Base-by-base conservation (phyloP, 2,329 filamentous ascomycete genomes). In the Tolypocladium endophyticum region DNA sequence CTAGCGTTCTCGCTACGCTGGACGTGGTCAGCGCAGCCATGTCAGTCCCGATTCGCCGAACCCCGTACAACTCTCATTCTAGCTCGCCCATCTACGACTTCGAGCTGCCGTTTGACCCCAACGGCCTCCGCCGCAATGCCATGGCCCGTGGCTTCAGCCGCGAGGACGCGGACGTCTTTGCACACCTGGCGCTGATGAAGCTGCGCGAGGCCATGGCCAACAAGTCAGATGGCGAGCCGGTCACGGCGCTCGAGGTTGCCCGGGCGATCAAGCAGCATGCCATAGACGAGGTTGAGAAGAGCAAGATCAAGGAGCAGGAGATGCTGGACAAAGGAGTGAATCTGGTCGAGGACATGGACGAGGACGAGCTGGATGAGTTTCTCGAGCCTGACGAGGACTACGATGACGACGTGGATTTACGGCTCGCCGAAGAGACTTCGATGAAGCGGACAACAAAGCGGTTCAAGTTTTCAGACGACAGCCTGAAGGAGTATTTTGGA, bases 381-480 rank as follows among this genome's bases (percentile, higher is more conserved):
- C 30, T 63, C 12, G n/a, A 47, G 16, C 18, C 47, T 30, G 25
- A 16, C 14, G 53, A 58, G 28, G 35, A 56, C 11, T 14, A 18
- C 16, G 30, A 59, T 8, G 56, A 59, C 23, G 47, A 57, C 9
- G 35, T 39, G 4, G 59, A 60, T 18, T 33, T 64, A 6, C 25
- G 53, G 12, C 54, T 66, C 38, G 62, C 63, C 16, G 57, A 62
- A 8, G 54, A 61, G 4, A 56, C 60, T 7, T 35, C 59, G 8
- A 53, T 61, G 39, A 68, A 66, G 23, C 57, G 60, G 8, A 59
- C 23, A 5, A 56, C n/a, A 14, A 69, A 70, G 59, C 66, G 66
- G 18, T 69, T 71, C 63, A 67, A 66, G 36, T 72, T 75, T 36
- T 64, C 63, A 16, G 59, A 68, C 7, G 62, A 64, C 16, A 68